Evolutionary conservation across 371 early-diverging fungal species (phyloP), one percentile per base, ranked within the genome.

Genomic region (Rhizopus delemar): DNA sequence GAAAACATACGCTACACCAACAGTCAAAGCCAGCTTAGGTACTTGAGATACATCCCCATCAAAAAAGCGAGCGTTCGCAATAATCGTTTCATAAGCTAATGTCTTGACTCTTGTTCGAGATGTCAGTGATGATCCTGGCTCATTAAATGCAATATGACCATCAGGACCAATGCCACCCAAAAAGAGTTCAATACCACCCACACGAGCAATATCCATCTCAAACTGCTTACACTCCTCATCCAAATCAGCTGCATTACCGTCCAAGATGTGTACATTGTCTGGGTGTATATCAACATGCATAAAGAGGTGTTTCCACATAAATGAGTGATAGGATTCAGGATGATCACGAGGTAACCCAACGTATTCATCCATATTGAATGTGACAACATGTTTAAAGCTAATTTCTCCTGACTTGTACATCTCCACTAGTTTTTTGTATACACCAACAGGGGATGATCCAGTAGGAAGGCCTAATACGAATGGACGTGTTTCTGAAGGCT

Each of bases 111-210:
- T 84, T 7, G 93, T 93, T 29, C 89, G 82, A 6, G 91, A 91
- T 49, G 83, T 86, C 49, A 92, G 77, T n/a, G 91, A 91, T 39
- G 90, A 90, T 12, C 93, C 93, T 9, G 93, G 93, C 62, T 92
- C 93, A 63, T 93, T 93, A 69, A 93, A 93, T 35, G 92, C 92
- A 69, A 93, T 91, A 60, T 93, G 93, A 48, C 93, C 93, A 73
- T 93, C 92, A 8, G 92, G 91, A 16, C 93, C 92, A 53, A 92
- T 92, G 46, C 69, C 69, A 56, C 69, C 69, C 59, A 69, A 59
- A 43, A 69, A 69, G 56, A 69, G 62, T 39, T 69, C 69, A 13
- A 69, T 63, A 52, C 69, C 92, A 53, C 92, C 93, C 15, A 86
- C 85, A 8, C 78, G 74, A 8, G 80, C 80, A 49, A 93, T 93